A percentile compares a stretch with the other conserved stretches of the same genome.
Evolutionary conservation across 495 filamentous ascomycete species (phyloP).

Genomic region (Talaromyces trachyspermus): DNA sequence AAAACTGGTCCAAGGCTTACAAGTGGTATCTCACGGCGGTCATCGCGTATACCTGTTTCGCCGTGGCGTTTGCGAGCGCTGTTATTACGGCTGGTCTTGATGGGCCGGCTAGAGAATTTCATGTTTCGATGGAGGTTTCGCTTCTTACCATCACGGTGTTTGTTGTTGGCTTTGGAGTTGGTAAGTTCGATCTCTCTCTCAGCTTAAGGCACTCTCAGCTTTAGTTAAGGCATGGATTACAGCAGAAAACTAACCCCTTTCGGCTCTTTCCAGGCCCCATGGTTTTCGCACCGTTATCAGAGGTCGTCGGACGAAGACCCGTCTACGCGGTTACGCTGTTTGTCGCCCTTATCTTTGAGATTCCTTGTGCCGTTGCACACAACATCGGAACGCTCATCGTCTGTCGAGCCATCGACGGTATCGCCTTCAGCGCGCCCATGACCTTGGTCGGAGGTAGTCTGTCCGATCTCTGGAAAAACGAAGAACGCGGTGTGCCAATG

Average conservation of each 20-base stretch:
- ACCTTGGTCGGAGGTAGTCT: slow-evolving; percentile 74
- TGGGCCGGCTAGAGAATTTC: slow-evolving; percentile 51
- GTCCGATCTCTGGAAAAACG: slow-evolving; percentile 74
- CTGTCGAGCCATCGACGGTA: slow-evolving; percentile 67
- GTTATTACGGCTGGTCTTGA: slow-evolving; percentile 60
- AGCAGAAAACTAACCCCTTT: too few species aligned
- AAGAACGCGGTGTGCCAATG: slow-evolving; percentile 79
- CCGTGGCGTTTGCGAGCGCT: slow-evolving; percentile 56
- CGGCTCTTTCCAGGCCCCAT: slow-evolving; percentile 48
- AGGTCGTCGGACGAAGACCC: slow-evolving; percentile 59
- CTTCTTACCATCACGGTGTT: slow-evolving; percentile 64
- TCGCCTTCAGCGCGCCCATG: slow-evolving; percentile 78
- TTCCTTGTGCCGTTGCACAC: slow-evolving; percentile 66
- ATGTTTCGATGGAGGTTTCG: slow-evolving; percentile 58
- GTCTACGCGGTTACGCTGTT: slow-evolving; percentile 53
- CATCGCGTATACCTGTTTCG: slow-evolving; percentile 55
- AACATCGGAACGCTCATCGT: slow-evolving; percentile 71
- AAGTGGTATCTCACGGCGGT: slow-evolving; percentile 66
- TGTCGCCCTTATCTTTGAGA: slow-evolving; percentile 65
- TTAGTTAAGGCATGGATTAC: too few species aligned
- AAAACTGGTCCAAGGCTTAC: slow-evolving; percentile 48
- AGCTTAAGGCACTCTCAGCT: too few species aligned
- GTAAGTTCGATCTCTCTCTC: slow-evolving; percentile 23
- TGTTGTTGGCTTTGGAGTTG: slow-evolving; percentile 72
- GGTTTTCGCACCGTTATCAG: slow-evolving; percentile 70